Conservation (phyloP, 2,329 filamentous ascomycete species). For the Curvularia sp. region DNA sequence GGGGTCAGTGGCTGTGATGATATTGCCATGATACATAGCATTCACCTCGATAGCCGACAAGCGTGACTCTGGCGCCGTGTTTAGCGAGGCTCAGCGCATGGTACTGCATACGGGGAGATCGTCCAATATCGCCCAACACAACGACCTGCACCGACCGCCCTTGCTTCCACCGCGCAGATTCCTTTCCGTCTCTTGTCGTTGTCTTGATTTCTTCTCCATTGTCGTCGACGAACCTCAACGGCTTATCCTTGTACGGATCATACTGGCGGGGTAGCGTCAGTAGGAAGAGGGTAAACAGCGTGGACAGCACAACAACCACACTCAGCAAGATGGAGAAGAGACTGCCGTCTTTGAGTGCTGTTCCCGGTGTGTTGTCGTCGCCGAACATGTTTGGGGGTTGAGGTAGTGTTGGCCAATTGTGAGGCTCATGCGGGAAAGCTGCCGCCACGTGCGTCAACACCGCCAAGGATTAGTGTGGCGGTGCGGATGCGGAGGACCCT, state of each 20-base stretch:
- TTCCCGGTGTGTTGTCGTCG: conserved; percentile 44
- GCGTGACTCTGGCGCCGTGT: conserved; percentile 78
- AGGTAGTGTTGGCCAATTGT: conserved; percentile 24
- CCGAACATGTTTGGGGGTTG: conserved; percentile 39
- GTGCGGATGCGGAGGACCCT: conserved; percentile 24
- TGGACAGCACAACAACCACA: conserved; percentile 54
- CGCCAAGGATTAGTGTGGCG: conserved; percentile 13
- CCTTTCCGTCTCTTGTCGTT: conserved; percentile 32
- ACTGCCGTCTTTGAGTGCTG: conserved; percentile 25
- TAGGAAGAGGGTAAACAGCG: conserved; percentile 59
- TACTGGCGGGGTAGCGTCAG: conserved; percentile 63
- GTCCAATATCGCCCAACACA: conserved; percentile 92
- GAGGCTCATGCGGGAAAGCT: conserved; percentile 23
- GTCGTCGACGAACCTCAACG: conserved; percentile 33
- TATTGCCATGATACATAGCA: background rate
- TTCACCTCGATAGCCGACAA: conserved; percentile 85
- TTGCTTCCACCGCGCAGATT: conserved; percentile 34
- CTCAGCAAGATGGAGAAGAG: conserved; percentile 51
- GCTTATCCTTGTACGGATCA: conserved; percentile 49
- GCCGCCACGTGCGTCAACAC: conserved; percentile 17
- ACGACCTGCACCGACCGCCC: conserved; percentile 76
- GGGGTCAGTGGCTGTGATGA: background rate
- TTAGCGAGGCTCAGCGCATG: conserved; percentile 92
- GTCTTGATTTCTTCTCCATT: conserved; percentile 32
- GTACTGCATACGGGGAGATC: conserved; percentile 98